Conservation (phyloP, 1,139 yeast species). For the Wickerhamomyces sp. region DNA sequence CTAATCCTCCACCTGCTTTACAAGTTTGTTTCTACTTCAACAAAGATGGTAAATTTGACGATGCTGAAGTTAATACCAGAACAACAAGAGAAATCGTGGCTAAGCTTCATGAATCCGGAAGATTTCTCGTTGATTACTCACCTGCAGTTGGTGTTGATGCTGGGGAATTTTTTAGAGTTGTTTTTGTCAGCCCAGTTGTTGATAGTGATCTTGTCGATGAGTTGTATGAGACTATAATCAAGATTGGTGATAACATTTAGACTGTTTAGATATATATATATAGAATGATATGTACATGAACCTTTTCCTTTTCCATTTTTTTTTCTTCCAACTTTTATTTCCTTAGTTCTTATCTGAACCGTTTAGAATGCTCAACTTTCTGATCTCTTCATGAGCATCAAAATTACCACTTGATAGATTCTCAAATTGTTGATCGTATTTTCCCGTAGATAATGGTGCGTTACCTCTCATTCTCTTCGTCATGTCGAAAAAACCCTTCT, state of each 20-base stretch:
- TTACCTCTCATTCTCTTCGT: conserved; percentile 89
- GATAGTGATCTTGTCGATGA: conserved; percentile 36
- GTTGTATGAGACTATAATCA: conserved; percentile 16
- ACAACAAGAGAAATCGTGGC: conserved; percentile 62
- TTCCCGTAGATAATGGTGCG: conserved; percentile 89
- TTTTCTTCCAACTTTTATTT: not conserved
- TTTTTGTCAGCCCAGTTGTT: conserved; percentile 68
- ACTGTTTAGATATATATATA: not conserved
- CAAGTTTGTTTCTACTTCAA: conserved; percentile 81
- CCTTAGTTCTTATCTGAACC: conserved; percentile 19
- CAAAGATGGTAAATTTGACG: conserved; percentile 31
- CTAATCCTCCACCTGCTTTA: conserved; percentile 64
- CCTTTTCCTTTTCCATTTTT: not conserved
- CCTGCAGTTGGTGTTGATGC: conserved; percentile 53
- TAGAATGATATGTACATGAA: not conserved
- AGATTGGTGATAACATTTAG: conserved; percentile 11
- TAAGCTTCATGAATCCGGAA: conserved; percentile 56
- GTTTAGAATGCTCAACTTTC: conserved; percentile 55
- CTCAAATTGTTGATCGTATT: conserved; percentile 80
- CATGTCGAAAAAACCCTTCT: conserved; percentile 82
- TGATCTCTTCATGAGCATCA: conserved; percentile 75
- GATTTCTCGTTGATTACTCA: conserved; percentile 76
- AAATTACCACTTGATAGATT: conserved; percentile 76
- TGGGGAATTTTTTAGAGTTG: conserved; percentile 84
- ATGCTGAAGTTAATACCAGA: conserved; percentile 40